Conservation (phyloP, 495 filamentous ascomycete genomes). For the Pseudomonodictys pantanalensis region DNA sequence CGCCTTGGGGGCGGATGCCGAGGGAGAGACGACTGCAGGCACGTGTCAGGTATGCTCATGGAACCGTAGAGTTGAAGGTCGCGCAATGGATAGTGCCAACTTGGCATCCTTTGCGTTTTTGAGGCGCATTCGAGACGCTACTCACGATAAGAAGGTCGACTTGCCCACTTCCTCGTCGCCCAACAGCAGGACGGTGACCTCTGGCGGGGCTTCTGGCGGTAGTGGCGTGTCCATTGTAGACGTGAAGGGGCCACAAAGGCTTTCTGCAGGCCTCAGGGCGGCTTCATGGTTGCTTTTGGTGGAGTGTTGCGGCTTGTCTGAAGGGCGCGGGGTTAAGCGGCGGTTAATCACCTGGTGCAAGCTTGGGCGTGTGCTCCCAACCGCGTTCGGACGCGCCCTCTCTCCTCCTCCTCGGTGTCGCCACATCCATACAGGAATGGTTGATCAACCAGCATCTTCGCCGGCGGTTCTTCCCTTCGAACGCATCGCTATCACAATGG, state of each 20-base stretch:
- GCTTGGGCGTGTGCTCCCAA: too few relatives aligned
- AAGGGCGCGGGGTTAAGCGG: background rate
- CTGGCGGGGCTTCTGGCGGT: constrained; percentile 19
- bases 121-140: constrained; percentile 42
- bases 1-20: constrained; percentile 28
- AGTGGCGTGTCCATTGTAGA: constrained; percentile 6
- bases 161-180: constrained; percentile 82
- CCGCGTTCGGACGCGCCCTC: too few relatives aligned
- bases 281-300: constrained; percentile 24
- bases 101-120: background rate
- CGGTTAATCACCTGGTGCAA: too few relatives aligned
- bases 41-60: background rate
- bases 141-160: constrained; percentile 85
- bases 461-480: too few relatives aligned
- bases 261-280: background rate
- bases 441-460: too few relatives aligned
- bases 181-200: constrained; percentile 69
- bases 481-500: too few relatives aligned
- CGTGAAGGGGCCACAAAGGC: background rate
- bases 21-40: constrained; percentile 37
- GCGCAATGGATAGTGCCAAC: too few relatives aligned
- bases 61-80: constrained; percentile 2
- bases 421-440: too few relatives aligned
- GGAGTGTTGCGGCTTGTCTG: too few relatives aligned
- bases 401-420: too few relatives aligned